Evolutionary conservation across 1,284 basidiomycete species (phyloP), one percentile per base, ranked within the genome.

Genomic region (Phylloporus sp.): DNA sequence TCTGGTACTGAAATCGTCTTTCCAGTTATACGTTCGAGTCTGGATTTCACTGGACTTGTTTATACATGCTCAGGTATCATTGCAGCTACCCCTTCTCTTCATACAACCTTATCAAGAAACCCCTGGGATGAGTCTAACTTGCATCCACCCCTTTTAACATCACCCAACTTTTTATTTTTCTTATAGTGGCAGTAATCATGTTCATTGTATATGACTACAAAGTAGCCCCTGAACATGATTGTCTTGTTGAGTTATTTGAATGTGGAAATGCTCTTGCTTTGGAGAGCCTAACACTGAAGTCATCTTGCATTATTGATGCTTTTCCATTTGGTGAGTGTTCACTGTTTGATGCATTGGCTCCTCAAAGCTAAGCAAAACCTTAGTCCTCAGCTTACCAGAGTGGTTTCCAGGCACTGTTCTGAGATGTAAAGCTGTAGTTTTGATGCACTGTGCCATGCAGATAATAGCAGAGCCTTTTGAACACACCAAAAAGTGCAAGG

Each of bases 191-290:
- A 8, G 51, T 76, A 3, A 64, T 65, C 26, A 69, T 73, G 74
- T 74, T 66, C 6, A 47, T 66, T 6, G 63, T 76, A 49, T 73
- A 75, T n/a, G 74, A 67, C 51, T 74, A 76, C 29, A 66, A 67
- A 22, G 59, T 72, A 28, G 54, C 56, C 2, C 58, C 62, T 3
- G 42, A 47, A 2, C 63, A 66, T 31, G 74, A 75, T 28, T 61
- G 53, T 39, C 37, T 75, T 17, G 63, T 76, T 6, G 66, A 72
- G 32, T 22, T 66, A 1, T 56, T 74, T 7, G 66, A 70, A 22
- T 54, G 64, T 18, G 69, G 69, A 13, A 59, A 52, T 26, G 8
- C 42, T 6, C 22, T 76, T 12, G 67, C 68, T 2, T 11, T 69
- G 37, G 58, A 62, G 32, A 24, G 44, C 15, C 47, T 76, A 7